Percentiles rank a stretch among this genome's conserved stretches.
Conservation (phyloP, 192 early-diverging fungal genomes). For the Helicostylum pulchrum region DNA sequence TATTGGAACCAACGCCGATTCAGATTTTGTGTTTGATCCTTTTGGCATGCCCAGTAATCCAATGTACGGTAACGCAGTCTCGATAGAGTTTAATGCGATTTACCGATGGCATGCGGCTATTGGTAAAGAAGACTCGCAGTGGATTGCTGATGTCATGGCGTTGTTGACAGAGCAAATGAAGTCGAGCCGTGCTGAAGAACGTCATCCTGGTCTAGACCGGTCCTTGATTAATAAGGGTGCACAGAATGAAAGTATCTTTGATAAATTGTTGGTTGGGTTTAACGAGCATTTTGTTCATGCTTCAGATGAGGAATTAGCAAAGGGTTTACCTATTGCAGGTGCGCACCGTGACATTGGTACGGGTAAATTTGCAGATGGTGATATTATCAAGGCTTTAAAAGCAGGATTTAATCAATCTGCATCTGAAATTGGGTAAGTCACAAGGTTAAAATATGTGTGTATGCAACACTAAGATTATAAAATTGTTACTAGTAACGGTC, state of each 20-base stretch:
- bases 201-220: background rate
- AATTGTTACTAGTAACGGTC: no score
- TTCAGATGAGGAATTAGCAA: conserved; percentile 18
- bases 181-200: background rate
- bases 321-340: conserved; percentile 32
- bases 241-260: conserved; percentile 10
- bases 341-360: conserved; percentile 28
- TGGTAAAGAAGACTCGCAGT: conserved; percentile 35
- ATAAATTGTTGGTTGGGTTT: conserved; percentile 9
- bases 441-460: no score
- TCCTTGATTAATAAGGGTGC: background rate
- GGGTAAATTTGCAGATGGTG: conserved; percentile 19
- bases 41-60: conserved; percentile 2
- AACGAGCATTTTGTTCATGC: conserved; percentile 29
- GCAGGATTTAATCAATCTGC: conserved; percentile 22
- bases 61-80: conserved; percentile 39
- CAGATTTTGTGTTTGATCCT: conserved; percentile 34
- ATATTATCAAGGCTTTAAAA: conserved; percentile 7
- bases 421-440: conserved; percentile 30
- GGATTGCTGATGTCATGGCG: conserved; percentile 32
- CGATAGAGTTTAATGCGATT: conserved; percentile 42
- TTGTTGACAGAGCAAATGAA: conserved; percentile 2
- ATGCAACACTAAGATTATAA: no score
- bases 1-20: conserved; percentile 34
- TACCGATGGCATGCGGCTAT: conserved; percentile 50